phyloP scores from a whole-genome alignment of 352 stramenopile species.

The Plasmopara viticola region DNA sequence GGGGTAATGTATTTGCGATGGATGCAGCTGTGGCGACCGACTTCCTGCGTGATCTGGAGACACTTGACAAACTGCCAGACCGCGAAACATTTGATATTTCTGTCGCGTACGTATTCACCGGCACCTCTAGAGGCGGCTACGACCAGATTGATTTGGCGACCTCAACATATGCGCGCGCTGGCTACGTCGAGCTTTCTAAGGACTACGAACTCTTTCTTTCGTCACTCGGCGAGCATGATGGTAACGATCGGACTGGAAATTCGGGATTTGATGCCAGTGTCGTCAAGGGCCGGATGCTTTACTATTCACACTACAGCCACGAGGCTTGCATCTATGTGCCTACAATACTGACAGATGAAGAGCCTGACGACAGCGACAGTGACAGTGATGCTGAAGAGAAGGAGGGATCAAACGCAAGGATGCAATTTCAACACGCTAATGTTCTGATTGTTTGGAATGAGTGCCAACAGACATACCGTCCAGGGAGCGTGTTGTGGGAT shows the following conservation, averaged over 20 bases:
- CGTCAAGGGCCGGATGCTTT: conserved; percentile 45
- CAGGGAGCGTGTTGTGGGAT: conserved; percentile 74
- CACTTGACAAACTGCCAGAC: conserved; percentile 65
- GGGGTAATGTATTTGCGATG: conserved; percentile 80
- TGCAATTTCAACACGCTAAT: conserved; percentile 55
- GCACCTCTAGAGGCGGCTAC: conserved; percentile 62
- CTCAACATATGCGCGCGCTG: conserved; percentile 36
- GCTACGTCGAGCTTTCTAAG: conserved; percentile 36
- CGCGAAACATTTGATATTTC: conserved; percentile 81
- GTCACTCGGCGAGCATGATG: conserved; percentile 52
- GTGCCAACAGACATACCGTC: conserved; percentile 77
- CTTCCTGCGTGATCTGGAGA: conserved; percentile 60
- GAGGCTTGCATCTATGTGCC: conserved; percentile 81
- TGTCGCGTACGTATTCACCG: conserved; percentile 61
- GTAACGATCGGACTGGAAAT: conserved; percentile 37
- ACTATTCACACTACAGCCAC: conserved; percentile 72
- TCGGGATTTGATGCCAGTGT: conserved; percentile 38
- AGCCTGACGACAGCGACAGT: conserved; percentile 29
- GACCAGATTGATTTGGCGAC: conserved; percentile 70
- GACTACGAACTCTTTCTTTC: conserved; percentile 71
- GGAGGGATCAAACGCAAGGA: conserved; percentile 23
- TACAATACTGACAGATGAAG: conserved; percentile 47
- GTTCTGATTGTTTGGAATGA: conserved; percentile 87
- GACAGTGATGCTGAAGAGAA: conserved; percentile 28
- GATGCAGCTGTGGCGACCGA: conserved; percentile 36